phyloP scores from a whole-genome alignment of 2,329 filamentous ascomycete species.

The Aureobasidium sp. region DNA sequence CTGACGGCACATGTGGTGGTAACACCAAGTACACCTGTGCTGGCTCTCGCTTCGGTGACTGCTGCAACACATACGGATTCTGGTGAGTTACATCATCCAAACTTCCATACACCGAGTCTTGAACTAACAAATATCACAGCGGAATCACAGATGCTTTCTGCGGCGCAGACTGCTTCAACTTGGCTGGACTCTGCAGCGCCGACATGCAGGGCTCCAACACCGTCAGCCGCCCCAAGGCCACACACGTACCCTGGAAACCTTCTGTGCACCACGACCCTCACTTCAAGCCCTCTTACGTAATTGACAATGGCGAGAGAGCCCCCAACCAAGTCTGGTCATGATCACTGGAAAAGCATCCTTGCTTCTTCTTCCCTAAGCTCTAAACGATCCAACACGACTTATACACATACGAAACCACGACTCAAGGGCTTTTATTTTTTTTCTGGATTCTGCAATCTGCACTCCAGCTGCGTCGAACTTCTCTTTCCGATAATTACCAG shows the following conservation, averaged over 20 bases:
- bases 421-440: background rate
- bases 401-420: background rate
- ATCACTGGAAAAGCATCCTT: background rate
- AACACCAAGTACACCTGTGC: constrained; percentile 6
- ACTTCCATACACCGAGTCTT: background rate
- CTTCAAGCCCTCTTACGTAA: constrained; percentile 15
- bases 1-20: constrained; percentile 12
- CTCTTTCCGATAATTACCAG: background rate
- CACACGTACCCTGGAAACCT: constrained; percentile 12
- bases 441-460: background rate
- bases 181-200: constrained; percentile 1
- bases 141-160: constrained; percentile 13
- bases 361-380: background rate
- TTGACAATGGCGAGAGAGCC: constrained; percentile 15
- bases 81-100: background rate
- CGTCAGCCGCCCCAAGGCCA: background rate
- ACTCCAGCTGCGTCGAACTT: background rate
- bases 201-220: background rate
- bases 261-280: constrained; percentile 8
- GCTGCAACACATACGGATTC: constrained; percentile 14
- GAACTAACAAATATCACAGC: background rate
- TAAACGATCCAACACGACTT: background rate
- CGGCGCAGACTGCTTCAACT: constrained; percentile 11
- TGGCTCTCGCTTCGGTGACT: constrained; percentile 13
- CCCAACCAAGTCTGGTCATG: constrained; percentile 17